Evolutionary conservation across 2,329 filamentous ascomycete species (phyloP).

Genomic region (Berkeleyomyces rouxiae): DNA sequence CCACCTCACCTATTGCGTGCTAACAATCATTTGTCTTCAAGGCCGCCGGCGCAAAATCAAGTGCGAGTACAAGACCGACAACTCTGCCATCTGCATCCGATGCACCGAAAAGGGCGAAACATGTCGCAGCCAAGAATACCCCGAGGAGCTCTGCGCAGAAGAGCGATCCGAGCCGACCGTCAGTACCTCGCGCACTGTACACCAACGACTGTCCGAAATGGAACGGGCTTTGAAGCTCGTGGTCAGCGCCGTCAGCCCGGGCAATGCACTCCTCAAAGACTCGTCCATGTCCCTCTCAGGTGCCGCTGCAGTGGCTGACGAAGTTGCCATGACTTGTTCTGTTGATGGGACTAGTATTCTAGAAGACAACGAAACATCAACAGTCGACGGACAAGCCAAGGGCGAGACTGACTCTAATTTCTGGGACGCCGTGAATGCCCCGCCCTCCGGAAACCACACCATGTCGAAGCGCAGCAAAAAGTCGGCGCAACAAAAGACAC

Average conservation of each 20-base stretch:
- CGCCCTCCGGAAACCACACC: background rate
- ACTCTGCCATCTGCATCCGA: constrained; percentile 28
- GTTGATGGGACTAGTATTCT: background rate
- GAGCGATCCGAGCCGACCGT: constrained; percentile 9
- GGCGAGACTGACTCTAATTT: background rate
- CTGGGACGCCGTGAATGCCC: background rate
- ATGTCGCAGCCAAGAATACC: constrained; percentile 33
- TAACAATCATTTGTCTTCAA: constrained; percentile 8
- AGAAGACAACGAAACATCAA: background rate
- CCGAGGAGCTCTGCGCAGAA: constrained; percentile 18
- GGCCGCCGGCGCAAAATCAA: constrained; percentile 33
- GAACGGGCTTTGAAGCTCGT: constrained; percentile 9
- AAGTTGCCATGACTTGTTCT: background rate
- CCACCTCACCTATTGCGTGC: background rate
- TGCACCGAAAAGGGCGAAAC: constrained; percentile 28
- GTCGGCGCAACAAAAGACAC: background rate
- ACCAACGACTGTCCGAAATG: constrained; percentile 12
- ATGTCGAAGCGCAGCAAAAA: background rate
- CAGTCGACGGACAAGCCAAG: background rate
- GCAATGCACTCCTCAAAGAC: background rate
- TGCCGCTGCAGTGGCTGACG: background rate
- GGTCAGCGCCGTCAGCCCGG: constrained; percentile 4
- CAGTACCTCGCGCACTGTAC: constrained; percentile 2
- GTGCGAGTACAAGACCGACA: constrained; percentile 29
- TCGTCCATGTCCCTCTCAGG: background rate